Base-by-base conservation (phyloP, 192 early-diverging fungal genomes). In the Linnemannia exigua region DNA sequence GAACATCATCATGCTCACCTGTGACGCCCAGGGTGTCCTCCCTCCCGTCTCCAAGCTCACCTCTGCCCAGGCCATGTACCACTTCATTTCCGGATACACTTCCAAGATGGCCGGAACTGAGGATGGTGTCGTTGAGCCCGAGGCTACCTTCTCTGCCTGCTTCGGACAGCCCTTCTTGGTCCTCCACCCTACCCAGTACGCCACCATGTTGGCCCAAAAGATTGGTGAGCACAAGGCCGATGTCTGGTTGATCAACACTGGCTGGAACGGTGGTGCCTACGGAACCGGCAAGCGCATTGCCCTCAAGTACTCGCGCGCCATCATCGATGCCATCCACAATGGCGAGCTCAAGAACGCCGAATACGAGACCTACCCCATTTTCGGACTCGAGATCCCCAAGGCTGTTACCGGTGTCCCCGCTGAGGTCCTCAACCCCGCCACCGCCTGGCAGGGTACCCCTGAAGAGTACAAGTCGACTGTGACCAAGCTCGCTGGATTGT, bases 81-180 rank as follows among this genome's bases (percentile, higher is more conserved):
- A 98, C 92, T 99, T 99, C 89, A 98, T 99, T 88, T 95, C 94
- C 79, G 97, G 97, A 48, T 99, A 99, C 91, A 99, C 97, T n/a
- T 95, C 97, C 84, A 99, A 99, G 94, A 96, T 99, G 80, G 95
- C 97, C 51, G 97, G 97, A 71, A 99, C 97, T 70, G 97, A 99
- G 87, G 96, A 97, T 36, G 97, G 97, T 79, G 92, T 99, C 67
- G 93, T 92, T 35, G 96, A 97, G 87, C 97, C 97, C 50, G 88
- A 91, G 84, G 96, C 97, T 37, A 98, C 97, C 38, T 99, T 99
- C 90, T 96, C 95, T 51, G 93, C 96, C 48, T 98, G 96, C 92
- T 97, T 96, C 84, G 97, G 97, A 82, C 93, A 96, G 85, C 97
- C 97, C 36, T 99, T 99, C 95, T 91, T 99, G 36, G 97, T 98